Evolutionary conservation across 1,284 basidiomycete species (phyloP), one percentile per base, ranked within the genome.

Genomic region (Melanopsichium pennsylvanicum): DNA sequence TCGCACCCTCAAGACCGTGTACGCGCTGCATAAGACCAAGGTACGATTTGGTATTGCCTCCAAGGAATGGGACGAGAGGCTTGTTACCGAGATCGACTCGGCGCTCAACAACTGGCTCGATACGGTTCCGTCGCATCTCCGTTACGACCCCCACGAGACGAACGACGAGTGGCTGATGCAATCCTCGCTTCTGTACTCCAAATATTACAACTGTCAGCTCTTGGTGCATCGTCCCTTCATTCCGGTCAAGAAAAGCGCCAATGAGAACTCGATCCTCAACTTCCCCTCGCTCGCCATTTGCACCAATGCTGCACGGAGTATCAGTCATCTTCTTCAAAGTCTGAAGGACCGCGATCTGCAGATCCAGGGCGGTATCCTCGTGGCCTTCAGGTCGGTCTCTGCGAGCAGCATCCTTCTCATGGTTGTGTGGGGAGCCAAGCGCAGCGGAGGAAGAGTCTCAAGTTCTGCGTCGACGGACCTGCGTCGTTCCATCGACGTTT

Each of bases 181-280:
- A 37, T 70, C 69, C 8, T 69, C 66, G 7, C 32, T 62, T 9
- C 50, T 78, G 4, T 67, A 75, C 36, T 48, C 61, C 40, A 64
- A 63, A 40, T 78, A 78, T 40, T 78, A 78, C 62, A 59, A 60
- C 36, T 69, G 54, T 26, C 74, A 76, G 48, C 62, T 76, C 21
- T 36, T 78, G 16, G 72, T 76, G 12, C 76, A 78, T 33, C 61
- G 76, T n/a, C 76, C 76, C 3, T 78, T 75, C 57, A 73, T 78
- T 37, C 57, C 68, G n/a, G 66, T 59, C n/a, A 52, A 58, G 21
- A 73, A 70, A 54, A 47, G 57, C 1, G 41, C 32, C 32, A 52
- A 36, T 25, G 52, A 61, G 16, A 58, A 22, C n/a, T 66, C 73
- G 11, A 63, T 63, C 31, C 62, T 75, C 51, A 78, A 73, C 25